phyloP scores from a whole-genome alignment of 495 filamentous ascomycete genomes.

The Aspergillus asperescens region DNA sequence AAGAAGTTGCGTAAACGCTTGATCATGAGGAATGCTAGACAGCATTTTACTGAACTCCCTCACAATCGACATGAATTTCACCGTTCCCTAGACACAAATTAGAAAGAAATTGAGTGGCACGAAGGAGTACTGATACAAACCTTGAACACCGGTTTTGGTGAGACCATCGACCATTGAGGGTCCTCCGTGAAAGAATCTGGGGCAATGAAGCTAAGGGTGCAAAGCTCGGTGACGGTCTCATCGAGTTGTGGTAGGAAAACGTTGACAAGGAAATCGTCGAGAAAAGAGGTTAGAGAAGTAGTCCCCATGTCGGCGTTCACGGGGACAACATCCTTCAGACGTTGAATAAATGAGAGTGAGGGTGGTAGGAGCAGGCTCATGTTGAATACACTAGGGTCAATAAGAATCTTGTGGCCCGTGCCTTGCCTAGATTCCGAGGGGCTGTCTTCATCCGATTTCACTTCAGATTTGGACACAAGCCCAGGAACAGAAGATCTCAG shows the following conservation, averaged over 20 bases:
- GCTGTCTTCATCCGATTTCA: constrained; percentile 34
- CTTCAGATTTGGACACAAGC: constrained; percentile 72
- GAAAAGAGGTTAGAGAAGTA: constrained; percentile 85
- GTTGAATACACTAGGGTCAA: constrained; percentile 96
- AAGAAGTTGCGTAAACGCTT: constrained; percentile 86
- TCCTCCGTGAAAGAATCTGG: constrained; percentile 85
- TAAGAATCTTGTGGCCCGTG: constrained; percentile 77
- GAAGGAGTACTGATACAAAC: constrained; percentile 19
- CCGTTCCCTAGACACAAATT: constrained; percentile 55
- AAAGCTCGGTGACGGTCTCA: constrained; percentile 86
- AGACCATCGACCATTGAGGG: constrained; percentile 68
- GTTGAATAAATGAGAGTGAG: constrained; percentile 87
- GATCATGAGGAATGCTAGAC: constrained; percentile 90
- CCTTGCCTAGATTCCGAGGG: constrained; percentile 33
- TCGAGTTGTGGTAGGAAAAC: constrained; percentile 96
- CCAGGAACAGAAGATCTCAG: constrained; percentile 88
- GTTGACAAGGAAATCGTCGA: constrained; percentile 97
- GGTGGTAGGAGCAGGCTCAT: constrained; percentile 91
- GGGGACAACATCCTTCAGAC: constrained; percentile 87
- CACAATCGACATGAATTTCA: constrained; percentile 79
- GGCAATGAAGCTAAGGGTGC: constrained; percentile 74
- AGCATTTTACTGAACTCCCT: constrained; percentile 91
- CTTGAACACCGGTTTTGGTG: constrained; percentile 83
- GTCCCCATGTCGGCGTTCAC: constrained; percentile 74
- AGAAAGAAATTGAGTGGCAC: not conserved